Base-by-base conservation (phyloP, 257 asterid species). In the Nemophila menziesii region DNA sequence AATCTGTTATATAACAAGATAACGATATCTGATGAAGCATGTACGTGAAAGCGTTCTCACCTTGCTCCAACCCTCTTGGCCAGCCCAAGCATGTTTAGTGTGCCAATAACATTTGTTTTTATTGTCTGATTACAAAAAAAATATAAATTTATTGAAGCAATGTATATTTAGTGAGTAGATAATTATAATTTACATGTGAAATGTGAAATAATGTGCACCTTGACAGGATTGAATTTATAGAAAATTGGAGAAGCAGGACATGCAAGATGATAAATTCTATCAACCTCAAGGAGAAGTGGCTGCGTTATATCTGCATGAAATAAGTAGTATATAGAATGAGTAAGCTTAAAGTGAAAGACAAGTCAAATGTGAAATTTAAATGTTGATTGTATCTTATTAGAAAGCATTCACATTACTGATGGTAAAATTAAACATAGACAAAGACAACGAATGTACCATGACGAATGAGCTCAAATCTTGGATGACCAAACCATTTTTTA, bases 201-300 rank as follows among this genome's bases (percentile, higher is more conserved):
- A n/a, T n/a, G n/a, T n/a, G n/a, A n/a, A n/a, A n/a, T n/a, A n/a
- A n/a, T n/a, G n/a, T n/a, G n/a, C n/a, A n/a, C n/a, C n/a, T n/a
- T n/a, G n/a, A n/a, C n/a, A n/a, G n/a, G n/a, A n/a, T n/a, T n/a
- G n/a, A n/a, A n/a, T n/a, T 90, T 86, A 77, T 90, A 90, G 65
- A 90, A 90, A 59, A 90, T 90, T 11, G 96, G 99, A 52, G 99
- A 90, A 48, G 99, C 99, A 7, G 99, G 99, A 57, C 99, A 90
- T 52, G 99, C 99, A 65, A 90, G 96, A 71, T 90, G 96, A 61
- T 90, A 90, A 24, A 90, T 90, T 65, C 62, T 82, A 63, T 90
- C 99, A 61, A 90, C 99, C 69, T 90, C 96, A 48, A 90, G 33
- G 23, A 82, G 54, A 52, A 90, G 66, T 13, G 99, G 46, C 67